phyloP scores from a whole-genome alignment of 2,329 filamentous ascomycete species.

The Volutella citrinella region DNA sequence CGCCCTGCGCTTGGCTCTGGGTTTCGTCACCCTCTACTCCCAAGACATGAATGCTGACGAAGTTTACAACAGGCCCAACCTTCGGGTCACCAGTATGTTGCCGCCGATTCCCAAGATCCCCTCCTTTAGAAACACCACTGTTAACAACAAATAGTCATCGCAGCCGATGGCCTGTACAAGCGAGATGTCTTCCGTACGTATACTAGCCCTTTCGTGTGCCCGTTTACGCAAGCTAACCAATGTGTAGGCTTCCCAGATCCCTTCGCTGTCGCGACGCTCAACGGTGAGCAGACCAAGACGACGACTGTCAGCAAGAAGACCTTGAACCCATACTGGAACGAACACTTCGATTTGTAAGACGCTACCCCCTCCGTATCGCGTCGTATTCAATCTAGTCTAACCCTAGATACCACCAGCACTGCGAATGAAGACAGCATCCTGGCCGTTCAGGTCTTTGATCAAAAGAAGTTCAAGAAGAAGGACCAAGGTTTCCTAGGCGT shows the following conservation, averaged over 20 bases:
- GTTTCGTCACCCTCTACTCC: slow-evolving; percentile 8
- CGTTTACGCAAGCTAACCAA: slow-evolving; percentile 25
- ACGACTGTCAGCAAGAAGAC: slow-evolving; percentile 96
- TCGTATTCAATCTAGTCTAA: slow-evolving; percentile 11
- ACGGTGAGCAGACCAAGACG: slow-evolving; percentile 98
- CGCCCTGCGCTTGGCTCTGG: slow-evolving; percentile 5
- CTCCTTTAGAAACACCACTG: slow-evolving; percentile 17
- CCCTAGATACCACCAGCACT: slow-evolving; percentile 51
- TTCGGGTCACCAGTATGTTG: slow-evolving; percentile 84
- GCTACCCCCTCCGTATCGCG: slow-evolving; percentile 10
- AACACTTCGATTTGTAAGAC: slow-evolving; percentile 95
- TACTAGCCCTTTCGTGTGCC: background rate
- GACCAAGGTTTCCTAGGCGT: slow-evolving; percentile 97
- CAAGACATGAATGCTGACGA: slow-evolving; percentile 27
- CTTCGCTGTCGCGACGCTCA: slow-evolving; percentile 94
- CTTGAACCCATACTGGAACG: slow-evolving; percentile 99
- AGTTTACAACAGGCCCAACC: slow-evolving; percentile 63
- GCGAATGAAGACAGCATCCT: slow-evolving; percentile 95
- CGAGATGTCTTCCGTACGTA: slow-evolving; percentile 96
- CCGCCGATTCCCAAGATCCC: slow-evolving; percentile 17
- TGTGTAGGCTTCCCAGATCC: slow-evolving; percentile 87
- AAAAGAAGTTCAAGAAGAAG: slow-evolving; percentile 99
- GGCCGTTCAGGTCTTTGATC: slow-evolving; percentile 97
- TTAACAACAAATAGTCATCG: slow-evolving; percentile 98
- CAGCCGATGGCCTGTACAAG: slow-evolving; percentile 97